Conservation (phyloP, 257 asterid genomes). For the Fraxinus excelsior region DNA sequence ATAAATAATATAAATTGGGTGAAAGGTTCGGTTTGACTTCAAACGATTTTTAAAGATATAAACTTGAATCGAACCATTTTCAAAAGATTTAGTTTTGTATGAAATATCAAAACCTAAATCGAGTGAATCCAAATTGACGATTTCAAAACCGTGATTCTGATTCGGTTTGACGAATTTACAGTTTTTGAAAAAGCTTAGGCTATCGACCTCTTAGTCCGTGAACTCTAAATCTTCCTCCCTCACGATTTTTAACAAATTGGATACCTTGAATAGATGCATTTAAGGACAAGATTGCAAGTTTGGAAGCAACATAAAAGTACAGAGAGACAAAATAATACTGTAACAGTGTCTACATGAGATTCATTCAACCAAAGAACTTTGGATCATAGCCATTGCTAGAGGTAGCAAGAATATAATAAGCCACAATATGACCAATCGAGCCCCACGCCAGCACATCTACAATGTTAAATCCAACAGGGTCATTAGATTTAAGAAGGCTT, state of each 20-base stretch:
- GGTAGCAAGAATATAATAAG: conserved; percentile 91
- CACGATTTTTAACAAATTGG: background rate
- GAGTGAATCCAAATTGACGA: too few relatives aligned
- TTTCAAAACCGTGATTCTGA: too few relatives aligned
- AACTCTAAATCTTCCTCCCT: background rate
- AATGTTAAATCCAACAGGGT: conserved; percentile 92
- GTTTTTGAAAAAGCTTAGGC: too few relatives aligned
- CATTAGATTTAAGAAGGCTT: conserved; percentile 86
- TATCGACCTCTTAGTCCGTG: too few relatives aligned
- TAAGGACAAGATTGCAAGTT: background rate
- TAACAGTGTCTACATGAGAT: background rate
- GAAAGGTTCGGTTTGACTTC: too few relatives aligned
- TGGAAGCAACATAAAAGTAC: background rate
- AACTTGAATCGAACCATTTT: too few relatives aligned
- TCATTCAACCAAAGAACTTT: conserved; percentile 50
- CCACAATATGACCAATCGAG: conserved; percentile 91
- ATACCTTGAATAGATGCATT: background rate
- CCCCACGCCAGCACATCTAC: conserved; percentile 99
- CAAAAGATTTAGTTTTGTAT: too few relatives aligned
- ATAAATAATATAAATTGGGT: too few relatives aligned
- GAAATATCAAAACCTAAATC: too few relatives aligned
- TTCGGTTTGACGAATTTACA: too few relatives aligned
- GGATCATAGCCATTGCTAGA: conserved; percentile 96
- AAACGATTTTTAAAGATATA: too few relatives aligned
- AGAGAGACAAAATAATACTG: background rate